Evolutionary conservation across 2,329 filamentous ascomycete genomes (phyloP).

Genomic region (Cladobotryum protrusum): DNA sequence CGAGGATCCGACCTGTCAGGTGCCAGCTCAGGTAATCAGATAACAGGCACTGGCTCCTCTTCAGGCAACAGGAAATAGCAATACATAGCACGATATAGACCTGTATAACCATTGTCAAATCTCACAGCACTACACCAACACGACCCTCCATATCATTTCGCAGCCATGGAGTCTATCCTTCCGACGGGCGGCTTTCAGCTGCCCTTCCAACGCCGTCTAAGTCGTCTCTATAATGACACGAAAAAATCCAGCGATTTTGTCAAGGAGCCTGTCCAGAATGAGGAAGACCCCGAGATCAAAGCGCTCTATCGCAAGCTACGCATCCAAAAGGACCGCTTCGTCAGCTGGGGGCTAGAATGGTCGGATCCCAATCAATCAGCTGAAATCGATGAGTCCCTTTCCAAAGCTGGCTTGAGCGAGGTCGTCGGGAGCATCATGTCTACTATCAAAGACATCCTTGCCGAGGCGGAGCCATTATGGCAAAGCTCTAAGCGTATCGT

Average conservation of each 20-base stretch:
- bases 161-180: conserved; percentile 45
- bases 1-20: too few species aligned
- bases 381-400: conserved; percentile 65
- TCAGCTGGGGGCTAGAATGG: conserved; percentile 78
- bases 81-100: neutral
- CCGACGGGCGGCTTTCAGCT: conserved; percentile 47
- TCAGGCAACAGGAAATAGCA: conserved; percentile 12
- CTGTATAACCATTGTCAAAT: neutral
- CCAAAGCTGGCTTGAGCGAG: conserved; percentile 68
- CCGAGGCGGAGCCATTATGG: conserved; percentile 69
- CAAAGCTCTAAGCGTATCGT: conserved; percentile 47
- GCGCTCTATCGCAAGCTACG: conserved; percentile 68
- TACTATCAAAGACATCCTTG: conserved; percentile 73
- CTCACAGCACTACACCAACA: neutral
- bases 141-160: neutral
- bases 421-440: conserved; percentile 72
- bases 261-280: conserved; percentile 55
- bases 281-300: conserved; percentile 63
- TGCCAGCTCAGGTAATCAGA: too few species aligned
- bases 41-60: conserved; percentile 1
- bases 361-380: conserved; percentile 63
- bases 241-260: conserved; percentile 73
- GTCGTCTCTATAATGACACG: conserved; percentile 72
- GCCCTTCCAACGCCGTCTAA: conserved; percentile 57
- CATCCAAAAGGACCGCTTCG: conserved; percentile 72